Evolutionary conservation across 768 basidiomycete species (phyloP), one percentile per base, ranked within the genome.

Genomic region (Mycena polygramma): DNA sequence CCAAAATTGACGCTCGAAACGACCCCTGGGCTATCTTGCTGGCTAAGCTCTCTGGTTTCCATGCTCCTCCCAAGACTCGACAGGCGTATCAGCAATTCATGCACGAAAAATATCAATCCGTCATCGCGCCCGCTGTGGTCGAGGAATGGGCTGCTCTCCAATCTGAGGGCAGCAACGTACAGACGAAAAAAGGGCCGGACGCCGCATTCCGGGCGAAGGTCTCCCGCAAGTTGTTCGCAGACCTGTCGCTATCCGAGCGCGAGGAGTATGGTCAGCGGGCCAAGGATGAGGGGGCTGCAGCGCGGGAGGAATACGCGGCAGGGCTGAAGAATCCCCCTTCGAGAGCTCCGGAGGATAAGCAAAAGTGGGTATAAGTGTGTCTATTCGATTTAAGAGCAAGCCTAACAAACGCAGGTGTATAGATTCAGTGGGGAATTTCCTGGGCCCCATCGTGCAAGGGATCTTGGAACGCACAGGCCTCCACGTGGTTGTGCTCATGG

Each of bases 391-490:
- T 30, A 30, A 30, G 30, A 30, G 30, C 30, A 2, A 30, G 30
- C 30, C 30, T 30, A 6, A 30, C 30, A 35, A 9, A 37, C 19
- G 10, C 17, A 69, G 68, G 6, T 55, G 43, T 10, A 69, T 69
- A n/a, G 49, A 69, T 15, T 39, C 49, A 14, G 10, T 70, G 8
- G 63, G 59, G 6, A 17, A 30, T 4, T 69, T 69, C 52, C 5
- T 69, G 45, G 19, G 2, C 0, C 59, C 59, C 1, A 65, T 70
- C 35, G 36, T 70, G 26, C 51, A 37, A 13, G 63, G 69, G 4
- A 19, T 71, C 15, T 13, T 37, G 2, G 69, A 71, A 4, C 52
- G 48, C 19, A 66, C 64, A 6, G 69, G 69, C 0, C 46, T 66
- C 0, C 58, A 71, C 8, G 19, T 46, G 19, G 24, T 66, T 2